phyloP scores from a whole-genome alignment of 768 basidiomycete species.

The Collybiopsis confluens region DNA sequence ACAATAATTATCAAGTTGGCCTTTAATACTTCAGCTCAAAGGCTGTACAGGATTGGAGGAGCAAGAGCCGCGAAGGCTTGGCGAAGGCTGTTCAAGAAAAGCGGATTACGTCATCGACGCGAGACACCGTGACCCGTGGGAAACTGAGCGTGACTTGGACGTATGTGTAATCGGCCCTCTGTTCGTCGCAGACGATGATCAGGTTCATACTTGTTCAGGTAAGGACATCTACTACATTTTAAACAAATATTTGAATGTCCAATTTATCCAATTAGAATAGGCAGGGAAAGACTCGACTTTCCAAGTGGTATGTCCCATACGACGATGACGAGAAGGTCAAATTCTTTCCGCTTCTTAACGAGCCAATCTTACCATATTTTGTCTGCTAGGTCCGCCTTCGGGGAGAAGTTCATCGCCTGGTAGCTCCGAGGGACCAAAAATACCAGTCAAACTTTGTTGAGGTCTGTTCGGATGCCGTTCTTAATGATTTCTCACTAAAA shows the following conservation, averaged over 20 bases:
- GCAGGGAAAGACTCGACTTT: conserved; percentile 95
- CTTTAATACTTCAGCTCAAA: no score
- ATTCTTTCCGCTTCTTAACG: neutral
- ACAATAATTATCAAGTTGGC: no score
- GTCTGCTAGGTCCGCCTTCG: conserved; percentile 74
- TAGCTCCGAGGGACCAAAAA: conserved; percentile 96
- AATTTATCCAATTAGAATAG: no score
- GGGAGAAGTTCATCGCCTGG: conserved; percentile 93
- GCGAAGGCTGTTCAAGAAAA: no score
- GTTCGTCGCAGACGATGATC: conserved; percentile 65
- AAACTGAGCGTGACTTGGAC: no score
- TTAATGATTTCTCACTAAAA: conserved; percentile 8
- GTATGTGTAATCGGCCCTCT: neutral
- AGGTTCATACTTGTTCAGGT: conserved; percentile 97
- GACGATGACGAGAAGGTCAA: conserved; percentile 97
- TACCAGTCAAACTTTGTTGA: conserved; percentile 99
- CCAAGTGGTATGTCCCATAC: conserved; percentile 99
- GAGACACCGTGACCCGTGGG: no score
- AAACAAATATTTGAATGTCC: neutral
- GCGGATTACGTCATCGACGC: no score
- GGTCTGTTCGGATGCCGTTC: conserved; percentile 42
- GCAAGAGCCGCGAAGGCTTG: no score
- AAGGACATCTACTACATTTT: conserved; percentile 13
- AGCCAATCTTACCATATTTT: neutral
- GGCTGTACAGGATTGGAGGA: no score